phyloP scores from a whole-genome alignment of 495 filamentous ascomycete genomes.

The Rhypophila decipiens region DNA sequence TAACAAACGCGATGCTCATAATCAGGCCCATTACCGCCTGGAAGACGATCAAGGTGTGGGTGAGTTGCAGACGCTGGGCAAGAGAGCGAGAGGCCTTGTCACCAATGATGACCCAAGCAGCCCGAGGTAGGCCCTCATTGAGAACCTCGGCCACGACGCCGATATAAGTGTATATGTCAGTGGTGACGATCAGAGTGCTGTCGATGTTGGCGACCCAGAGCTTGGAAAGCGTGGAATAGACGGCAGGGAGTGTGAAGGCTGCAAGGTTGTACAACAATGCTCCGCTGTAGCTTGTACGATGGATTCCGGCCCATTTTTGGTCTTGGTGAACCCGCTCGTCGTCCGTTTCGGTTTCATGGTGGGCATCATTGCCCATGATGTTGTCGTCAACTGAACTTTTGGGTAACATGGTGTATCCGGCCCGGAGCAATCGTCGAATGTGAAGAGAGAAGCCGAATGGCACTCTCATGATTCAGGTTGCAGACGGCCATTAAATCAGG shows the following conservation, averaged over 20 bases:
- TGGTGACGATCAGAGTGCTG: constrained; percentile 57
- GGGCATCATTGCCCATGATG: background rate
- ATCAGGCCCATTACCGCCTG: constrained; percentile 52
- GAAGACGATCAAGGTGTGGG: constrained; percentile 58
- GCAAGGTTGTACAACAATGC: constrained; percentile 57
- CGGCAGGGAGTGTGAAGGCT: constrained; percentile 60
- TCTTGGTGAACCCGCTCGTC: background rate
- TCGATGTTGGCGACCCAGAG: constrained; percentile 71
- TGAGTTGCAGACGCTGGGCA: constrained; percentile 48
- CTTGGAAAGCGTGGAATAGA: constrained; percentile 66
- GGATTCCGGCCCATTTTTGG: background rate
- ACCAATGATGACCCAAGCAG: constrained; percentile 64
- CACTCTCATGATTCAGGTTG: too few relatives aligned
- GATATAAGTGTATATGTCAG: constrained; percentile 56
- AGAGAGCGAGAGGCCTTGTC: constrained; percentile 52
- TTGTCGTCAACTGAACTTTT: background rate
- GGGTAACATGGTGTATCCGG: background rate
- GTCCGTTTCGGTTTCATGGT: background rate
- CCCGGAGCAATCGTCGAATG: too few relatives aligned
- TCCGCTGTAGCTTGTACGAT: constrained; percentile 36
- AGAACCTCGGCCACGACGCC: constrained; percentile 59
- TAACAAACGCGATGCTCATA: constrained; percentile 58
- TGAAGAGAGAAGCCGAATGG: too few relatives aligned
- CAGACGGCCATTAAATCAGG: too few relatives aligned
- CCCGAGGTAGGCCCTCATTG: constrained; percentile 67